A percentile compares a stretch with the other conserved stretches of the same genome.
Conservation (phyloP, 768 basidiomycete genomes). For the Naganishia onofrii region DNA sequence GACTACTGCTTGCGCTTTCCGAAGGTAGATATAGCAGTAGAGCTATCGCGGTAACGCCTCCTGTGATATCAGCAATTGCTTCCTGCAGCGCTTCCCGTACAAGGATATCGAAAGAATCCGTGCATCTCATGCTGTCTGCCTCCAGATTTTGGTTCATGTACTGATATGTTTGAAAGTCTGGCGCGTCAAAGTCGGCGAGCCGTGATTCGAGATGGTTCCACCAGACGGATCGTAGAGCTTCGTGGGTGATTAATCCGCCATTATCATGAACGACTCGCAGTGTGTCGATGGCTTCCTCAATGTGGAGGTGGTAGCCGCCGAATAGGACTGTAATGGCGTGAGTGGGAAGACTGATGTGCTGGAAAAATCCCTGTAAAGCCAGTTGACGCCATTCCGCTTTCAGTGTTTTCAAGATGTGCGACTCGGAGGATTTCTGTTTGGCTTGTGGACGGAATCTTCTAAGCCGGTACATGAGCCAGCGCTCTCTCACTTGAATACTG, state of each 20-base stretch:
- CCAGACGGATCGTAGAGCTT: slow-evolving; percentile 1
- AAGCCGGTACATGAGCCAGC: slow-evolving; percentile 5
- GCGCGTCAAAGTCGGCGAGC: background rate
- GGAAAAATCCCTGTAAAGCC: slow-evolving; percentile 10
- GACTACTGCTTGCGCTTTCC: background rate
- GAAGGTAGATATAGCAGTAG: slow-evolving; percentile 11
- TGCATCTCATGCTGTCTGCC: background rate
- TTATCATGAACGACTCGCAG: background rate
- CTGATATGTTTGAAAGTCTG: background rate
- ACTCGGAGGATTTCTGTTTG: background rate
- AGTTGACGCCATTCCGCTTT: slow-evolving; percentile 2
- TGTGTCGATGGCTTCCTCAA: background rate
- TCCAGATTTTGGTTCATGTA: background rate
- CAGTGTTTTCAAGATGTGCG: background rate
- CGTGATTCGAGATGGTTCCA: slow-evolving; percentile 6
- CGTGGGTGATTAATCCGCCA: slow-evolving; percentile 11
- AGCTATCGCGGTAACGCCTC: background rate
- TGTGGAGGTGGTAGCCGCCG: background rate
- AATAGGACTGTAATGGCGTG: too few relatives aligned
- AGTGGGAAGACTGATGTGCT: background rate
- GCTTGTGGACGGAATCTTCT: too few relatives aligned
- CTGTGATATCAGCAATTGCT: background rate
- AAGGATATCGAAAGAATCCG: background rate
- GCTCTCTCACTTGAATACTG: background rate
- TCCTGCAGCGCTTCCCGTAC: background rate